Percentiles rank a stretch among this genome's conserved stretches.
These are phyloP conservation scores for Trichoderma gamsii DNA, from an alignment of 495 filamentous ascomycete genomes.

Conservation along the genomic window DNA sequence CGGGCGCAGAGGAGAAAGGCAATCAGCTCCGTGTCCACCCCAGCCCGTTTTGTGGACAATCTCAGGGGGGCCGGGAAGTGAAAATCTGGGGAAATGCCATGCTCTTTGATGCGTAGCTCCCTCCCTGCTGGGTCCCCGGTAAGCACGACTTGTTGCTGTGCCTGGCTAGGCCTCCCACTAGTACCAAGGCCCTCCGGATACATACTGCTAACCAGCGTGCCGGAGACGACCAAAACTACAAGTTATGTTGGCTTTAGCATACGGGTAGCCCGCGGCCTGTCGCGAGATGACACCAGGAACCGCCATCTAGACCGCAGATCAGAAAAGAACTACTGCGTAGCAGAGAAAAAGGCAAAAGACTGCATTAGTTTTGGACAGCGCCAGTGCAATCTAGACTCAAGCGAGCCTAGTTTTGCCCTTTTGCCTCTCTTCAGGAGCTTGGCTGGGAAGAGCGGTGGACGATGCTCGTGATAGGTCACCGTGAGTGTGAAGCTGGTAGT, in stretches of 20 bases:
- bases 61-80: background rate
- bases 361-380: background rate
- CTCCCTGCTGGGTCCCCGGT: background rate
- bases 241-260: background rate
- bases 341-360: background rate
- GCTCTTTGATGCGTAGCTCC: background rate
- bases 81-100: slow-evolving; percentile 13
- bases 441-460: slow-evolving; percentile 9
- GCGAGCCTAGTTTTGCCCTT: background rate
- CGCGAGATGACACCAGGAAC: background rate
- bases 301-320: background rate
- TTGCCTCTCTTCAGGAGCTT: background rate
- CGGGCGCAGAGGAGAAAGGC: background rate
- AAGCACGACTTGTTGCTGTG: background rate
- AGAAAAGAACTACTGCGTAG: background rate
- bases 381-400: background rate
- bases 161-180: background rate
- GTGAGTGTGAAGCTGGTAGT: background rate
- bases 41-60: background rate
- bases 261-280: background rate
- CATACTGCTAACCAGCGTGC: background rate
- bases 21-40: background rate
- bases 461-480: background rate
- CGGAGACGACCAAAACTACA: background rate
- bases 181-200: too few species aligned